Base-by-base conservation (phyloP, 2,329 filamentous ascomycete genomes). In the Hymenoscyphus scutula region DNA sequence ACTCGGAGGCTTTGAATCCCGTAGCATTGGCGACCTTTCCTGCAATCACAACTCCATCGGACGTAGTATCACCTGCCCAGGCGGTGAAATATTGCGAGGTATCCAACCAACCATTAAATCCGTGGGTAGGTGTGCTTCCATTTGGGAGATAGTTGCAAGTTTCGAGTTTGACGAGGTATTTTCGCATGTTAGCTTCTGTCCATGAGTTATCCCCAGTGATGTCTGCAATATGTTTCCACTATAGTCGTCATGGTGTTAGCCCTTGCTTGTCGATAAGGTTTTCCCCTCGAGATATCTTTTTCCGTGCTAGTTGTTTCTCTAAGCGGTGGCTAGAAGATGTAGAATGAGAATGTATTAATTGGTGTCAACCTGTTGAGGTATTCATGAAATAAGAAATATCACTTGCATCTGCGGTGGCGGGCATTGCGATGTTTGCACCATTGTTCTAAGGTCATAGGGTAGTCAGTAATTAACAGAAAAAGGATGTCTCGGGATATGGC, bases 201-300 rank as follows among this genome's bases (percentile, higher is more conserved):
- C 79, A 82, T 0, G 76, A 75, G 2, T 64, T 56, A 64, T 82
- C 80, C 2, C 77, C 77, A 0, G 80, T 82, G 2, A 79, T 64
- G 1, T 67, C 69, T 6, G 72, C 72, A 41, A 82, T 75, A 60
- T 75, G 61, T 29, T 75, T 66, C 74, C 79, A 81, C 41, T 48
- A 23, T 11, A 34, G 23, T 13, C 5, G 11, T 23, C 6, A 7
- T 23, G n/a, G 23, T 11, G 41, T 48, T 23, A 48, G 41, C 41
- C 2, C 23, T 17, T 25, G 3, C 6, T 48, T 48, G 1, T 25
- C 41, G 8, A n/a, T 10, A 11, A 19, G 15, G 15, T 2, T 11
- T 3, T 13, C 1, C 15, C 10, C 32, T 34, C 10, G 32, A 34
- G 32, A 34, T 10, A 34, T 6, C 15, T 8, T 13, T 11, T 11